Evolutionary conservation across 2,329 filamentous ascomycete species (phyloP), one percentile per base, ranked within the genome.

Genomic region (Curvularia spicifera): DNA sequence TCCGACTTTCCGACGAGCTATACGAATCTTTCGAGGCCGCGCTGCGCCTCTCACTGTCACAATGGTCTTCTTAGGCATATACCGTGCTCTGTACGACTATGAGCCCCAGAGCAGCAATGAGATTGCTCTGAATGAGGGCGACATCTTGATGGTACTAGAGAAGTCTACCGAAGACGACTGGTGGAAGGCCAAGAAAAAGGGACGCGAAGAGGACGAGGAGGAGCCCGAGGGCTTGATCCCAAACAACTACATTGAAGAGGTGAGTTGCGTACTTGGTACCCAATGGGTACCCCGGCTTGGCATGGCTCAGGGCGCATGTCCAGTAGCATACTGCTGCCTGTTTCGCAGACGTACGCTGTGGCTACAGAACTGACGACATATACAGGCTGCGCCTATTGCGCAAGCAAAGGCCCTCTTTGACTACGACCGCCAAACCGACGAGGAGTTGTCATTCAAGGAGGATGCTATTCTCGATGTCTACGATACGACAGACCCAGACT

Each of bases 171-270:
- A 83, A 15, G 89, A 90, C 76, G 87, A 92, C 75, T 98, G 95
- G 95, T 98, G 95, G 95, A 95, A 89, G 78, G 92, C 91, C 47
- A 97, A 96, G 83, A 97, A 96, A 83, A 92, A 93, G 64, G 86
- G 85, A 31, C 84, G 82, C 26, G 70, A 68, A n/a, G 91, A 93
- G 37, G 93, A 96, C 43, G 93, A 96, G 42, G 93, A 97, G 43
- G 93, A 97, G 78, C 93, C 93, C 3, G 87, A 92, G 68, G 93
- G 93, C 59, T 80, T 97, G 73, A 89, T 99, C 59, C 95, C 95
- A 13, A 93, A 91, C 75, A 99, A 97, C 77, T 99, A 99, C 76
- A 85, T 99, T 56, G 90, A 97, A 81, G 88, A 96, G 88, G 93
- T 96, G 81, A 44, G 56, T 52, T 39, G 56, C 40, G 43, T 31